Percentiles rank a stretch among this genome's conserved stretches.
phyloP scores from a whole-genome alignment of 768 basidiomycete genomes.

The Boletus reticuloceps region DNA sequence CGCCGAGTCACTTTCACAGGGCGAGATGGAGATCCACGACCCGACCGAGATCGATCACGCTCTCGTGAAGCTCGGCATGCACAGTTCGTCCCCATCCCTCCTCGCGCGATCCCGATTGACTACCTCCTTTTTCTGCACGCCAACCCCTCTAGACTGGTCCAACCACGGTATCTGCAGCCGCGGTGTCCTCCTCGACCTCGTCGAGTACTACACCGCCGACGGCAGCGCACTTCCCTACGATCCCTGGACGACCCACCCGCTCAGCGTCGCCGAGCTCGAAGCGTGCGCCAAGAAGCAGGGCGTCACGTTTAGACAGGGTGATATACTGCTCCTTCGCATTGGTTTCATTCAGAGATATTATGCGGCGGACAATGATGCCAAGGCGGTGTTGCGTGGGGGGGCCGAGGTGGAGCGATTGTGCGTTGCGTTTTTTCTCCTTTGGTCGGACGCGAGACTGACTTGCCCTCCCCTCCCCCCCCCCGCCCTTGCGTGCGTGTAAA shows the following conservation, averaged over 20 bases:
- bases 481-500: too few species aligned
- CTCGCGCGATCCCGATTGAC: background rate
- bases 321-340: constrained; percentile 58
- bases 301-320: constrained; percentile 54
- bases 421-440: constrained; percentile 18
- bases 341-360: constrained; percentile 64
- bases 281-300: constrained; percentile 59
- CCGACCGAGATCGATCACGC: constrained; percentile 47
- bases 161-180: constrained; percentile 68
- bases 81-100: constrained; percentile 46
- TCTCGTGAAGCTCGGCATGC: constrained; percentile 57
- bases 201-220: constrained; percentile 46
- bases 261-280: constrained; percentile 54
- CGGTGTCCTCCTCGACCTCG: constrained; percentile 64
- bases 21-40: constrained; percentile 46
- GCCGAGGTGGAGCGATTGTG: constrained; percentile 48
- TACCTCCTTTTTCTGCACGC: background rate
- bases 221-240: constrained; percentile 51
- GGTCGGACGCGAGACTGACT: too few species aligned
- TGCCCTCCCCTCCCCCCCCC: too few species aligned
- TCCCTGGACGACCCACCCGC: constrained; percentile 55
- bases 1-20: constrained; percentile 40
- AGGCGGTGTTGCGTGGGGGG: constrained; percentile 40
- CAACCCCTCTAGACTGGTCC: constrained; percentile 53
- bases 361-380: constrained; percentile 39